phyloP scores from a whole-genome alignment of 805 yeast species.

The Teunomyces atbi region DNA sequence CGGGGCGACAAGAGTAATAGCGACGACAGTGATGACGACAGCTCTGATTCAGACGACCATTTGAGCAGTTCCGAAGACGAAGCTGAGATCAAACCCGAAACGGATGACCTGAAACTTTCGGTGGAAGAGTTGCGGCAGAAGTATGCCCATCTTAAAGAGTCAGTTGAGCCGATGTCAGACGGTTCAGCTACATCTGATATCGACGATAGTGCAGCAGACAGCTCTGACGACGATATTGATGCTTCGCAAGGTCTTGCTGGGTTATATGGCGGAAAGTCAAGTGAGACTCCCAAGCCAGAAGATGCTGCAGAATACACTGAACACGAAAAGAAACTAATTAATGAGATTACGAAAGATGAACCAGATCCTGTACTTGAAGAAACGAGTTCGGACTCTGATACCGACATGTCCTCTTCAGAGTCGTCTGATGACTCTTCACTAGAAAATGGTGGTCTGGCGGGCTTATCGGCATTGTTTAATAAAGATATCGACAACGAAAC shows the following conservation, averaged over 20 bases:
- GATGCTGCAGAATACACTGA: conserved; percentile 27
- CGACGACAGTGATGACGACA: conserved; percentile 16
- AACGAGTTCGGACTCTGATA: conserved; percentile 17
- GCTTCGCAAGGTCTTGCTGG: conserved; percentile 21
- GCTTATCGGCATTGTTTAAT: conserved; percentile 8
- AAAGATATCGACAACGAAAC: conserved; percentile 8
- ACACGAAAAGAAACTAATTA: conserved; percentile 31
- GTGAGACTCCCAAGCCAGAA: conserved; percentile 1
- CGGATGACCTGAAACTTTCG: conserved; percentile 48
- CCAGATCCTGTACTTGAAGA: conserved; percentile 18
- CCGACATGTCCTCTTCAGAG: conserved; percentile 6
- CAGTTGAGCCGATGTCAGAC: conserved; percentile 15
- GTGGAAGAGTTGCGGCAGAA: conserved; percentile 57
- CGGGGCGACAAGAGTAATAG: conserved; percentile 21
- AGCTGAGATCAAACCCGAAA: conserved; percentile 4
- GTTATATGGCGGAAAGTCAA: conserved; percentile 15
- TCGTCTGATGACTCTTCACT: neutral
- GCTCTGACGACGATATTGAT: conserved; percentile 10
- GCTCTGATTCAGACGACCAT: conserved; percentile 18
- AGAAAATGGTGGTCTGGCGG: neutral
- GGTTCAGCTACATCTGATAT: conserved; percentile 16
- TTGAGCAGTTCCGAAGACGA: conserved; percentile 22
- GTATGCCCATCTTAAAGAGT: conserved; percentile 45
- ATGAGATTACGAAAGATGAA: conserved; percentile 12
- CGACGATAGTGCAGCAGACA: conserved; percentile 13